These are phyloP conservation scores for Rutstroemia sp. DNA, from an alignment of 2,329 filamentous ascomycete species.

Conservation along the genomic window DNA sequence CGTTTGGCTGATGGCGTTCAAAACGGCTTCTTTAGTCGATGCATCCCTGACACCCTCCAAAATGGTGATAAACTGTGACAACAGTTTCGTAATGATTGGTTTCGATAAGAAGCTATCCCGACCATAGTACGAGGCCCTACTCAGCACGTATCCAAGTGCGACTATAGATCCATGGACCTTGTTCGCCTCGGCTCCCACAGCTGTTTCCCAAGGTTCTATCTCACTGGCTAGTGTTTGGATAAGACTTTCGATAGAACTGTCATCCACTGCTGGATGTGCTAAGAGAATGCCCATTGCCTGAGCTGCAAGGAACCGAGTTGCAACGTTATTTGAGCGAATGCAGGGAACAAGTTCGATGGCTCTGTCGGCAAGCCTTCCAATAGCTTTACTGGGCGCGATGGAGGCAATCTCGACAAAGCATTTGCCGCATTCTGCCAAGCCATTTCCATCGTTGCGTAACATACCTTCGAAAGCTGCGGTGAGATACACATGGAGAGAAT, in stretches of 20 bases:
- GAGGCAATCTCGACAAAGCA: constrained; percentile 48
- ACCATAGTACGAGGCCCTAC: constrained; percentile 45
- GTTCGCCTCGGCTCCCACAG: constrained; percentile 52
- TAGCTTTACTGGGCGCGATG: constrained; percentile 40
- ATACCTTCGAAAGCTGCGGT: constrained; percentile 52
- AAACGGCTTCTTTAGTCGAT: constrained; percentile 48
- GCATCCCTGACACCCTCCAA: constrained; percentile 46
- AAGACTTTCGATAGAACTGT: constrained; percentile 35
- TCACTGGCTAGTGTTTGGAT: constrained; percentile 40
- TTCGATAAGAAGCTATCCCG: constrained; percentile 29
- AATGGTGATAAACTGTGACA: constrained; percentile 41
- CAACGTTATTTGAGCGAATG: constrained; percentile 64
- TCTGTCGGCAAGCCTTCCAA: constrained; percentile 43
- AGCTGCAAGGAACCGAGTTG: constrained; percentile 58
- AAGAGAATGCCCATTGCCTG: constrained; percentile 69
- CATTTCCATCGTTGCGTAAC: constrained; percentile 33
- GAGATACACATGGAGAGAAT: constrained; percentile 39
- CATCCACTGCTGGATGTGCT: constrained; percentile 49
- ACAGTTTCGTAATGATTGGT: constrained; percentile 34
- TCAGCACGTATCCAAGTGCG: constrained; percentile 49
- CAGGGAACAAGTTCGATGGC: constrained; percentile 48
- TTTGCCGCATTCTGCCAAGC: constrained; percentile 40
- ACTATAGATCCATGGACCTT: constrained; percentile 54
- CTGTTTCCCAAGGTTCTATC: constrained; percentile 41
- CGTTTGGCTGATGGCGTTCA: constrained; percentile 52